phyloP scores from a whole-genome alignment of 768 basidiomycete species.

The Pholiota microspora region DNA sequence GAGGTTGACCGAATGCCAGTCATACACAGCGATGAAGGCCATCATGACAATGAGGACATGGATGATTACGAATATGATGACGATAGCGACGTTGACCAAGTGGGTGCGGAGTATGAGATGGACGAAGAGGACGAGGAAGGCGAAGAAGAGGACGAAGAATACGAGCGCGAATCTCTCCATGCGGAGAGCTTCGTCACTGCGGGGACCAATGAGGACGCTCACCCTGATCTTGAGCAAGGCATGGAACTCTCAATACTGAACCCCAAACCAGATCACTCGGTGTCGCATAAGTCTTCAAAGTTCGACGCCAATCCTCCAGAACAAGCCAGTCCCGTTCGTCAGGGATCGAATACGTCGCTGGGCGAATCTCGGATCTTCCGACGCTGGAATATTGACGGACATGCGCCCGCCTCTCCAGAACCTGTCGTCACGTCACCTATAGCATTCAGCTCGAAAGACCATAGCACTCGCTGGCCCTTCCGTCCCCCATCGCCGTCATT shows the following conservation, averaged over 20 bases:
- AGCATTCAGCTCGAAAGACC: conserved; percentile 33
- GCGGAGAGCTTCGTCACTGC: conserved; percentile 62
- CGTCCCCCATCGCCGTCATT: conserved; percentile 5
- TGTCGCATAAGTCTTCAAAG: neutral
- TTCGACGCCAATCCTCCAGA: neutral
- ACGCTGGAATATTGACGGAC: conserved; percentile 45
- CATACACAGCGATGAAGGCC: conserved; percentile 38
- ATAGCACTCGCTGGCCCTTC: conserved; percentile 19
- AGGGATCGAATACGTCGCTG: conserved; percentile 21
- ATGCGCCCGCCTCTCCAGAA: conserved; percentile 30
- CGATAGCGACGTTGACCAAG: conserved; percentile 23
- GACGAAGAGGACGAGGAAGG: conserved; percentile 22
- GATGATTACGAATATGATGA: conserved; percentile 26
- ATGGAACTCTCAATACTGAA: conserved; percentile 11
- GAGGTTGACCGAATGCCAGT: conserved; percentile 35
- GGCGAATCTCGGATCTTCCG: conserved; percentile 51
- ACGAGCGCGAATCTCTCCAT: conserved; percentile 45
- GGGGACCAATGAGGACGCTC: conserved; percentile 20
- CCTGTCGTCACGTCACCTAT: conserved; percentile 21
- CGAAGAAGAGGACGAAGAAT: conserved; percentile 29
- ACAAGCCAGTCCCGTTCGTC: neutral
- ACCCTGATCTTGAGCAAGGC: conserved; percentile 9
- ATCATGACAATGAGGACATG: conserved; percentile 19
- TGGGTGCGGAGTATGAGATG: conserved; percentile 12
- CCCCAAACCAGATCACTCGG: neutral